A percentile compares a stretch with the other conserved stretches of the same genome.
Evolutionary conservation across 352 stramenopile species (phyloP).

Genomic region (Globisporangium takayamanum): DNA sequence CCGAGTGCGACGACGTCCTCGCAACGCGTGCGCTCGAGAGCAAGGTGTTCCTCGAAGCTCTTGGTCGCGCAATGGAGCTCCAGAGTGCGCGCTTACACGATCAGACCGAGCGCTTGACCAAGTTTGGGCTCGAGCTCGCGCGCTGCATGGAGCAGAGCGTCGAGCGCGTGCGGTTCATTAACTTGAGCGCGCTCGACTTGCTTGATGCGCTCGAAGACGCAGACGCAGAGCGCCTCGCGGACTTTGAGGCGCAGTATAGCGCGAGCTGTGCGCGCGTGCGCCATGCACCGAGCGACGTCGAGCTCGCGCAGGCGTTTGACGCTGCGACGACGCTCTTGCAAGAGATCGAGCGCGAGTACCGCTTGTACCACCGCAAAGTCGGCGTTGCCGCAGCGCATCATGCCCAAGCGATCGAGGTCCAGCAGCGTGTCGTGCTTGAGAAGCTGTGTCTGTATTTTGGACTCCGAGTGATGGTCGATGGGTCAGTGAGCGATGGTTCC

Average conservation of each 20-base stretch:
- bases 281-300: slow-evolving; percentile 57
- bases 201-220: slow-evolving; percentile 68
- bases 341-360: slow-evolving; percentile 72
- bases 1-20: slow-evolving; percentile 51
- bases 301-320: slow-evolving; percentile 58
- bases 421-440: slow-evolving; percentile 37
- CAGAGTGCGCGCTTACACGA: slow-evolving; percentile 55
- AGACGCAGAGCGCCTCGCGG: slow-evolving; percentile 43
- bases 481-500: not conserved
- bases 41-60: slow-evolving; percentile 46
- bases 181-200: slow-evolving; percentile 66
- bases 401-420: slow-evolving; percentile 34
- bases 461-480: slow-evolving; percentile 2
- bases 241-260: slow-evolving; percentile 42
- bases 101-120: slow-evolving; percentile 46
- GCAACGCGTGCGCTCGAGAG: slow-evolving; percentile 39
- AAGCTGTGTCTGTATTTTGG: slow-evolving; percentile 49
- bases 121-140: slow-evolving; percentile 55
- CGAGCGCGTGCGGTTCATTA: slow-evolving; percentile 51
- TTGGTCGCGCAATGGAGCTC: slow-evolving; percentile 38
- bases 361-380: slow-evolving; percentile 49
- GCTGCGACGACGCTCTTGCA: slow-evolving; percentile 44
- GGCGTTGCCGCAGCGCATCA: slow-evolving; percentile 47
- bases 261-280: slow-evolving; percentile 48
- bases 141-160: slow-evolving; percentile 50